Base-by-base conservation (phyloP, 2,329 filamentous ascomycete genomes). In the Zasmidium citrigriseum region DNA sequence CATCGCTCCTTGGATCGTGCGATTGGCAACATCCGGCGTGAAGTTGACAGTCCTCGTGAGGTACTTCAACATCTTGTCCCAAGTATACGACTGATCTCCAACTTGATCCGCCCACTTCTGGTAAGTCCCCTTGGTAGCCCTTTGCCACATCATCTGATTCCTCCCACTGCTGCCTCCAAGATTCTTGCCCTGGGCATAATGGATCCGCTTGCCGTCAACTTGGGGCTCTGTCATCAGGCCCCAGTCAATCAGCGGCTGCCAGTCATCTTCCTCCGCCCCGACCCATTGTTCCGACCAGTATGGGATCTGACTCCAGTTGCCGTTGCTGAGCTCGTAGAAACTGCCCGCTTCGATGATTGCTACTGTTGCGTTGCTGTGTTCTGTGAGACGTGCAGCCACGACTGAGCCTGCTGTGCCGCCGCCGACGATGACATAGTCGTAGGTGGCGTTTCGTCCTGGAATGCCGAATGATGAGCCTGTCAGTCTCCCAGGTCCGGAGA, bases 51-150 rank as follows among this genome's bases (percentile, higher is more conserved):
- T 65, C 57, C 76, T 76, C 49, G 75, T 65, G 54, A 83, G 84
- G 72, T 85, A 83, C 59, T 79, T 73, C 58, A 82, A 76, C 84
- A 88, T 87, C 58, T 83, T 84, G 0, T 74, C 72, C 0, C 84
- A 74, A 0, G 75, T 73, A 84, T 86, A 89, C 0, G 83, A 83
- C 1, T 72, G 63, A 64, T 89, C 86, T 2, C 85, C 85, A 1
- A 86, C 89, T 21, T 87, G 67, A 16, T 73, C 72, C 1, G 80
- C 81, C 71, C 73, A 76, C 29, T 46, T 58, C 49, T 73, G 62
- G 60, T 74, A 68, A 14, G 67, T 65, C 11, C 66, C 73, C 12
- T 60, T 58, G 3, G 71, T 72, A 1, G 67, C 64, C 14, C 72
- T 63, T 27, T 69, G 67, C 34, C 66, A 70, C 46, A 64, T 62